Conservation (phyloP, 1,284 basidiomycete genomes). For the Leccinum fallax region DNA sequence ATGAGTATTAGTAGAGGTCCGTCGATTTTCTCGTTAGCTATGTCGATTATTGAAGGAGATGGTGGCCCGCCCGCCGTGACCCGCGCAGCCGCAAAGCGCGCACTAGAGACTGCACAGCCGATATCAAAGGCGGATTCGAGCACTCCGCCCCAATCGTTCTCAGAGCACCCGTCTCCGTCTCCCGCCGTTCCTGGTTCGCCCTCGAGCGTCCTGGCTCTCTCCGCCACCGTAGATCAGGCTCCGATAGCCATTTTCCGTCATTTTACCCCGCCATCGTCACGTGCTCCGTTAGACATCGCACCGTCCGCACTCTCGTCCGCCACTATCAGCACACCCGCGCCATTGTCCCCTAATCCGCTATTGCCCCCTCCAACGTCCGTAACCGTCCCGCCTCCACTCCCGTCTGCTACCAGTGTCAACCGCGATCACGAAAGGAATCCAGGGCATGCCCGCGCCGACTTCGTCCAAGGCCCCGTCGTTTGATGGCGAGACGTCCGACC, state of each 20-base stretch:
- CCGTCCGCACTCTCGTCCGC: not conserved
- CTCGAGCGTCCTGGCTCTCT: not conserved
- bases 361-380: not conserved
- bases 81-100: not conserved
- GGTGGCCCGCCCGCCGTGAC: not conserved
- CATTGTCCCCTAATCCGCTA: not conserved
- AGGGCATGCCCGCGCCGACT: conserved; percentile 34
- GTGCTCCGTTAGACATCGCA: not conserved
- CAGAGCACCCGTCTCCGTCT: too few relatives aligned
- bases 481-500: conserved; percentile 4
- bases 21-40: too few relatives aligned
- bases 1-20: too few relatives aligned
- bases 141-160: too few relatives aligned
- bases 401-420: not conserved
- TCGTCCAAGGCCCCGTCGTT: conserved; percentile 9
- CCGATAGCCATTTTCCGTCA: not conserved
- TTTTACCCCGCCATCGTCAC: not conserved
- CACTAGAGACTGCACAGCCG: not conserved
- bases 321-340: not conserved
- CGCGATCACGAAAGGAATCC: not conserved
- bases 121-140: not conserved
- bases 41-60: too few relatives aligned
- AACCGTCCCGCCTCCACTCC: not conserved
- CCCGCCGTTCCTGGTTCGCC: too few relatives aligned
- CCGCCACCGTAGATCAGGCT: not conserved